phyloP scores from a whole-genome alignment of 2,329 filamentous ascomycete genomes.

The Triangularia setosa region DNA sequence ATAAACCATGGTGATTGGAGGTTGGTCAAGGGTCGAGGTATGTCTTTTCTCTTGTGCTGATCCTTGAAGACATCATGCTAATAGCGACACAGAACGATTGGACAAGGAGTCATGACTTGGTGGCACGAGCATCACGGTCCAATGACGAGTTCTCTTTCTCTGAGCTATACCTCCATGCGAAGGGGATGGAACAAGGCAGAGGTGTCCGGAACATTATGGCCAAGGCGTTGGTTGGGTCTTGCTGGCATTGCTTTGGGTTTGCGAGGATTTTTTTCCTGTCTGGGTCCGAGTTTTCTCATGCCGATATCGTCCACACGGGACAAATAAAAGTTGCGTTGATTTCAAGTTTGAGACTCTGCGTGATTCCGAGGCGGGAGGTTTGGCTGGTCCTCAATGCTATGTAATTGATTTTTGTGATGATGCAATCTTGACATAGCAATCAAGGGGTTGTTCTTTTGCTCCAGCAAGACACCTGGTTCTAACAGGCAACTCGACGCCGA shows the following conservation, averaged over 20 bases:
- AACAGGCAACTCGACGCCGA: not conserved
- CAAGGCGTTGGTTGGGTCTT: not conserved
- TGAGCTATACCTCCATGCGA: not conserved
- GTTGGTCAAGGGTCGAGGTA: not conserved
- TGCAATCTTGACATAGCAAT: not conserved
- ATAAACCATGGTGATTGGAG: not conserved
- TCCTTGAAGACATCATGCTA: not conserved
- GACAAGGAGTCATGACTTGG: not conserved
- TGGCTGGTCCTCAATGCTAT: not conserved
- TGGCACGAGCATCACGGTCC: not conserved
- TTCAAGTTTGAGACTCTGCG: not conserved
- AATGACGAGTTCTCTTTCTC: not conserved
- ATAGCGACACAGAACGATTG: not conserved
- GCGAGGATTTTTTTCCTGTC: not conserved
- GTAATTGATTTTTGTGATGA: not conserved
- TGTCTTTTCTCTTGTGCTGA: not conserved
- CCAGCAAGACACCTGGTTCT: not conserved
- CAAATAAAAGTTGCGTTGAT: not conserved
- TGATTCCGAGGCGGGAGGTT: not conserved
- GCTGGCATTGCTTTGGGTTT: not conserved
- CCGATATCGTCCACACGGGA: not conserved
- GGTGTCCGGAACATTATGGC: not conserved
- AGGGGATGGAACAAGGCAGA: not conserved
- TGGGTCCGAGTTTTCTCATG: not conserved
- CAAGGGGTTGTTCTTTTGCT: not conserved